A percentile compares a stretch with the other conserved stretches of the same genome.
phyloP scores from a whole-genome alignment of 164 flowering plant genomes.

The Macadamia integrifolia region DNA sequence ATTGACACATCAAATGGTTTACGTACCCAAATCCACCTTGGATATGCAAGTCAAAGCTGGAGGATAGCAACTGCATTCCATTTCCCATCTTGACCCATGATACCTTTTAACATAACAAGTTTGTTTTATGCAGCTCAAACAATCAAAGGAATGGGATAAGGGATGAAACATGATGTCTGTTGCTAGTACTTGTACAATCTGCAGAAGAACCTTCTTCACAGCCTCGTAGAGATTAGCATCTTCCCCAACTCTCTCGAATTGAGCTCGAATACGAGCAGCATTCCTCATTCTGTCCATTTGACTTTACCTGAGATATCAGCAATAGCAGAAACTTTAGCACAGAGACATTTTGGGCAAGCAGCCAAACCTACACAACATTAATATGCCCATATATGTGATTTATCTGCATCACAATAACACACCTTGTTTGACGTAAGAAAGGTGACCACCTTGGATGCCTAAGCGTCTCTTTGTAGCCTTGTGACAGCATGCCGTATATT shows the following conservation, averaged over 20 bases:
- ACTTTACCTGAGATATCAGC: slow-evolving; percentile 42
- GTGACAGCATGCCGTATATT: too few species aligned
- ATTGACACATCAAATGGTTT: too few species aligned
- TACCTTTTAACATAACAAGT: too few species aligned
- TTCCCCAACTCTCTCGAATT: slow-evolving; percentile 90
- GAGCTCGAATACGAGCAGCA: slow-evolving; percentile 87
- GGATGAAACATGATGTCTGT: slow-evolving; percentile 45
- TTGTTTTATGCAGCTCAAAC: too few species aligned
- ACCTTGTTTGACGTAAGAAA: too few species aligned
- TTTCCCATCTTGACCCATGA: too few species aligned
- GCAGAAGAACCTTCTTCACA: slow-evolving; percentile 63
- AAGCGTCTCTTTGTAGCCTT: too few species aligned
- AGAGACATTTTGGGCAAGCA: background rate
- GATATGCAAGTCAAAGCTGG: too few species aligned
- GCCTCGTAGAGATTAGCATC: slow-evolving; percentile 84
- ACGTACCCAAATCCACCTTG: too few species aligned
- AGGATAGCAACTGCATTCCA: too few species aligned
- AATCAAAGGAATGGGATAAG: background rate
- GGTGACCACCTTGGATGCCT: too few species aligned
- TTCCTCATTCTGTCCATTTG: slow-evolving; percentile 46
- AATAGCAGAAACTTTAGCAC: background rate
- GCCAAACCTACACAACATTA: background rate
- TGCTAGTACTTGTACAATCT: slow-evolving; percentile 23
- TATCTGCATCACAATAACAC: too few species aligned
- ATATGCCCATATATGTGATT: background rate